Evolutionary conservation across 805 yeast species (phyloP).

Genomic region (Yueomyces sinensis): DNA sequence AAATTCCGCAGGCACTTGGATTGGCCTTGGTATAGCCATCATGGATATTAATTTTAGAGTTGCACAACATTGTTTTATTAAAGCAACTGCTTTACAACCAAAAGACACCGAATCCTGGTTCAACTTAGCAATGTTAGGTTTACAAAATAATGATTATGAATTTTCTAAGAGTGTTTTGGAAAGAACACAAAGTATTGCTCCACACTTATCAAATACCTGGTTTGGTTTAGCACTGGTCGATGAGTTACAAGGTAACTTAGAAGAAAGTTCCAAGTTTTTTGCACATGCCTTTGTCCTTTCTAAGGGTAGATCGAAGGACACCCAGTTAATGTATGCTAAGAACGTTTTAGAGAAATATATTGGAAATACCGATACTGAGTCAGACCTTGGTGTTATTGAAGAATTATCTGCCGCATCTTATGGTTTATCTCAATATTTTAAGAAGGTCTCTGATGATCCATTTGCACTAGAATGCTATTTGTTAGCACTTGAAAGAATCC

Average conservation of each 20-base stretch:
- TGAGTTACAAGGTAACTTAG: conserved; percentile 35
- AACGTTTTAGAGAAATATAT: conserved; percentile 37
- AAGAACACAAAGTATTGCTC: conserved; percentile 70
- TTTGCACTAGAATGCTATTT: conserved; percentile 45
- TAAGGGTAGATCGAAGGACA: conserved; percentile 54
- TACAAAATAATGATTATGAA: conserved; percentile 51
- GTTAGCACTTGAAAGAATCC: conserved; percentile 54
- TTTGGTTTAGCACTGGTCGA: conserved; percentile 64
- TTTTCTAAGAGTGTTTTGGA: conserved; percentile 62
- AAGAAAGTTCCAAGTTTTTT: conserved; percentile 42
- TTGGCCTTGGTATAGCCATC: conserved; percentile 67
- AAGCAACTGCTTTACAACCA: conserved; percentile 59
- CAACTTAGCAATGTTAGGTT: conserved; percentile 65
- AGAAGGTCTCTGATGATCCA: conserved; percentile 44
- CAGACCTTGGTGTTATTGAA: conserved; percentile 47
- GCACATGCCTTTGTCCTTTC: conserved; percentile 73
- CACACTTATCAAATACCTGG: conserved; percentile 70
- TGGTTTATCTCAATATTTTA: conserved; percentile 55
- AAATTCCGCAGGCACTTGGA: conserved; percentile 65
- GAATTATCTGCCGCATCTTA: conserved; percentile 52
- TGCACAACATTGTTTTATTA: conserved; percentile 87
- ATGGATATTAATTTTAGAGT: conserved; percentile 51
- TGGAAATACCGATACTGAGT: conserved; percentile 31
- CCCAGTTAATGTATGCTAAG: conserved; percentile 61
- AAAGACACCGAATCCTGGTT: conserved; percentile 64